Base-by-base conservation (phyloP, 2,329 filamentous ascomycete species). In the Aspergillus quadrilineatus region DNA sequence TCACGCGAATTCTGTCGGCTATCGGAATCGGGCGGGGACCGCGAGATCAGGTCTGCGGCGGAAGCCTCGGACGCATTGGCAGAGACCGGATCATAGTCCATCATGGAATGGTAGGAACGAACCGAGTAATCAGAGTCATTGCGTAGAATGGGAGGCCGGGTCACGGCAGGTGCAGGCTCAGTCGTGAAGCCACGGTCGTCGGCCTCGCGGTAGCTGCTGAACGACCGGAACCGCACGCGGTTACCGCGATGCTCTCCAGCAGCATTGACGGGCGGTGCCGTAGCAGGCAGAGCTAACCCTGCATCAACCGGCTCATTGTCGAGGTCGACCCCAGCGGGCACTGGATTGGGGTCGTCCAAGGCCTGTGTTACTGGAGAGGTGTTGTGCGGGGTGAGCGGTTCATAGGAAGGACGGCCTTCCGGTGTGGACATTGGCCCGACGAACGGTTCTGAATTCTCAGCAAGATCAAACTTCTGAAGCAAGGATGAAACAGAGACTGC, bases 211-310 rank as follows among this genome's bases (percentile, higher is more conserved):
- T 57, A 47, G 28, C 56, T 58, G 46, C 52, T 62, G 46, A 63
- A 48, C 4, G 64, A 66, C 29, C 55, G 63, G 43, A 66, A 66
- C 17, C 64, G 51, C 45, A 66, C 64, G n/a, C 64, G 58, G 29
- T 57, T 52, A 7, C 29, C 26, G n/a, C 29, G 22, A 26, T 22
- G 22, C 28, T 45, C 43, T 15, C 14, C 17, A 14, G 26, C 6
- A 26, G 28, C 43, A n/a, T 29, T 28, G 26, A 30, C 6, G 28
- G 28, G 8, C 39, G 17, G 44, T 12, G 30, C 12, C 7, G 2
- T 6, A 17, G 4, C 44, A 6, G 12, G 29, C 34, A 15, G 29
- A 10, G 44, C 26, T 9, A 14, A 7, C 2, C n/a, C 44, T 22
- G 28, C 44, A n/a, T 32, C n/a, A 14, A n/a, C 12, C 3, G 44